Evolutionary conservation across 2,329 filamentous ascomycete genomes (phyloP).

Genomic region (Calonectria pseudoturangicola): DNA sequence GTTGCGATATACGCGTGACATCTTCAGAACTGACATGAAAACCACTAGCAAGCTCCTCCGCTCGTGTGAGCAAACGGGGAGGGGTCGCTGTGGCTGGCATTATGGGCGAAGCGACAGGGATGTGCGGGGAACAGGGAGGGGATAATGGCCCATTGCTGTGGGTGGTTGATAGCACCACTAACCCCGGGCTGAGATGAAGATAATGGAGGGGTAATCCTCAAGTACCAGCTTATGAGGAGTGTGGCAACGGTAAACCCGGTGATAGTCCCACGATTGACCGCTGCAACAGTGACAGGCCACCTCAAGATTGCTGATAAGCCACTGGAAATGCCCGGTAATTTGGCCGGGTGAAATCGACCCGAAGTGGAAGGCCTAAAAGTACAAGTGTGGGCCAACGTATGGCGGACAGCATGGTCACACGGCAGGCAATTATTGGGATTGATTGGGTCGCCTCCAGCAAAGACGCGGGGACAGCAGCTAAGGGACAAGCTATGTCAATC

Average conservation of each 20-base stretch:
- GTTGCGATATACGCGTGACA: slow-evolving; percentile 26
- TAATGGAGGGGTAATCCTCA: slow-evolving; percentile 22
- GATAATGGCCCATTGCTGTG: slow-evolving; percentile 15
- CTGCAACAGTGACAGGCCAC: not conserved
- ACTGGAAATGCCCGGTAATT: slow-evolving; percentile 2
- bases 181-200: slow-evolving; percentile 22
- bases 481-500: not conserved
- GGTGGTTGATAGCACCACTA: slow-evolving; percentile 26
- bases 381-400: not conserved
- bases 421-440: not conserved
- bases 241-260: slow-evolving; percentile 21
- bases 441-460: slow-evolving; percentile 1
- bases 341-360: not conserved
- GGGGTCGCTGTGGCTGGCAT: slow-evolving; percentile 21
- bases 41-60: slow-evolving; percentile 21
- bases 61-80: slow-evolving; percentile 18
- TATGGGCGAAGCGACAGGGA: not conserved
- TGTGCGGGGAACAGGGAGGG: slow-evolving; percentile 21
- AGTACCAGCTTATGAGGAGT: slow-evolving; percentile 21
- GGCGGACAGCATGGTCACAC: not conserved
- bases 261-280: slow-evolving; percentile 1
- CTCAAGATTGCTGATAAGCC: not conserved
- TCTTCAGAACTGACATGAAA: slow-evolving; percentile 20
- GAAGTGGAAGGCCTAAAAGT: not conserved
- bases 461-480: slow-evolving; percentile 6